phyloP scores from a whole-genome alignment of 2,329 filamentous ascomycete species.

The Rhexocercosporidium sp. region DNA sequence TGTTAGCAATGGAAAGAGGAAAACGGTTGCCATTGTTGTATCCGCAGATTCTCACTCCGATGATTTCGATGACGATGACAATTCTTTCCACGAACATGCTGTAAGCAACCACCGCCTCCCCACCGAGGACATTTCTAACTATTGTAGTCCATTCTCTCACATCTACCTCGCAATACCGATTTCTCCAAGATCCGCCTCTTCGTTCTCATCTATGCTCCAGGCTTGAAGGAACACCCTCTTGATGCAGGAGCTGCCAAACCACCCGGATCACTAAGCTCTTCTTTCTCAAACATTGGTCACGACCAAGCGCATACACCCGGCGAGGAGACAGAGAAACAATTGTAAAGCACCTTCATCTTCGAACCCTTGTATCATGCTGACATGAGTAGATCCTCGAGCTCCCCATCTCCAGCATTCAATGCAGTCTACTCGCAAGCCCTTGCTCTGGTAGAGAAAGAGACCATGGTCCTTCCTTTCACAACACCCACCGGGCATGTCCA shows the following conservation, averaged over 20 bases:
- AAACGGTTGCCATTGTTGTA: slow-evolving; percentile 86
- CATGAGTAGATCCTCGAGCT: slow-evolving; percentile 49
- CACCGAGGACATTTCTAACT: slow-evolving; percentile 25
- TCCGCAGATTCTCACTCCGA: slow-evolving; percentile 74
- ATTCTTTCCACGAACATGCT: slow-evolving; percentile 75
- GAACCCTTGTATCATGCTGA: slow-evolving; percentile 41
- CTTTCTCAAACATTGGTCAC: slow-evolving; percentile 84
- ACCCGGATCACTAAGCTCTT: slow-evolving; percentile 74
- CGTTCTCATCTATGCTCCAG: slow-evolving; percentile 86
- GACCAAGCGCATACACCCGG: slow-evolving; percentile 72
- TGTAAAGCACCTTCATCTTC: slow-evolving; percentile 49
- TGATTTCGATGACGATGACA: slow-evolving; percentile 64
- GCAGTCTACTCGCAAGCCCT: slow-evolving; percentile 81
- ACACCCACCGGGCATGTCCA: slow-evolving; percentile 82
- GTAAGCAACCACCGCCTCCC: slow-evolving; percentile 57
- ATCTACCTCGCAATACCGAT: slow-evolving; percentile 81
- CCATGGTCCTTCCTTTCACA: slow-evolving; percentile 87
- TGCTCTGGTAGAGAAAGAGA: slow-evolving; percentile 79
- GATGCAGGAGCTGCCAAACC: slow-evolving; percentile 60
- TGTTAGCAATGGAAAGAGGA: slow-evolving; percentile 53
- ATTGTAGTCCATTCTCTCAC: slow-evolving; percentile 79
- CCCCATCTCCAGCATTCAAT: slow-evolving; percentile 69
- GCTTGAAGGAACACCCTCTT: slow-evolving; percentile 69
- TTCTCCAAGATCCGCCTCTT: slow-evolving; percentile 78
- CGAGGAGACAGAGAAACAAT: slow-evolving; percentile 64